Conservation (phyloP, 805 yeast genomes). For the Myxozyma mucilagina region DNA sequence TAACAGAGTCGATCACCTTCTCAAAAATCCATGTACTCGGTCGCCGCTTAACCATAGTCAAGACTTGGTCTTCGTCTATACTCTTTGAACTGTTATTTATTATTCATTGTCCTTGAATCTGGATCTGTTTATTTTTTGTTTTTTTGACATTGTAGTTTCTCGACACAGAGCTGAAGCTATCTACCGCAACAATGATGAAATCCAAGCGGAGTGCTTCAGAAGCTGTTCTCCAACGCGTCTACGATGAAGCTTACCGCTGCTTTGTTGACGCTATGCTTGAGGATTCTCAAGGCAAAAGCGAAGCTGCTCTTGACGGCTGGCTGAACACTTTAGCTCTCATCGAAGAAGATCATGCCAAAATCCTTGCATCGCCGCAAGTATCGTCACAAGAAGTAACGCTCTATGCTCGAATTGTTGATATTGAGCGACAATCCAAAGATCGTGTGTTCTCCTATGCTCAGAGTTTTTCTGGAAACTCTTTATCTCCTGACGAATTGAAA, state of each 20-base stretch:
- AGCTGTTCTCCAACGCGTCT: slow-evolving; percentile 40
- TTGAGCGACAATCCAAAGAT: slow-evolving; percentile 45
- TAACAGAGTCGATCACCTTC: slow-evolving; percentile 9
- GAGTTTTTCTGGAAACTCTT: slow-evolving; percentile 16
- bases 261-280: slow-evolving; percentile 45
- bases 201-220: slow-evolving; percentile 26
- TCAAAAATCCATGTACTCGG: not conserved
- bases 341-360: slow-evolving; percentile 38
- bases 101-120: too few species aligned
- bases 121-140: too few species aligned
- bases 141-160: too few species aligned
- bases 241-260: slow-evolving; percentile 46
- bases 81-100: too few species aligned
- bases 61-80: too few species aligned
- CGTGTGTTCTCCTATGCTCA: slow-evolving; percentile 35
- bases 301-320: slow-evolving; percentile 43
- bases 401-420: slow-evolving; percentile 42
- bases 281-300: slow-evolving; percentile 42
- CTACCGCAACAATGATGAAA: slow-evolving; percentile 13
- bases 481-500: slow-evolving; percentile 21
- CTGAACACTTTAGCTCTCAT: slow-evolving; percentile 40
- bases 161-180: not conserved
- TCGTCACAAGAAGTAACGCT: slow-evolving; percentile 41
- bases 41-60: too few species aligned
- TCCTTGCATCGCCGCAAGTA: slow-evolving; percentile 39